phyloP scores from a whole-genome alignment of 2,329 filamentous ascomycete genomes.

The Tolypocladium tropicale region DNA sequence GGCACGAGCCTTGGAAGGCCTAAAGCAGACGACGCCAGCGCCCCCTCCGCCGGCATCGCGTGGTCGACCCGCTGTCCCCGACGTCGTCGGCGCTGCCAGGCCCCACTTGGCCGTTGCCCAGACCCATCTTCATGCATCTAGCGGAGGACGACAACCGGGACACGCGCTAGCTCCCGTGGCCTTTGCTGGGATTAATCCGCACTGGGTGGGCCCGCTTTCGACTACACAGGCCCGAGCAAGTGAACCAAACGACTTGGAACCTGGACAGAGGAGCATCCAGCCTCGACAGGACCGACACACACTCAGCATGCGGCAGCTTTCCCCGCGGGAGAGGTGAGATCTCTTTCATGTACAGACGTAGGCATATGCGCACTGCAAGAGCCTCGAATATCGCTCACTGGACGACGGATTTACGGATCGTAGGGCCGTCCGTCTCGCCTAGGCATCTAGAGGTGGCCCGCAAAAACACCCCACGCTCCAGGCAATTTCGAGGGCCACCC shows the following conservation, averaged over 20 bases:
- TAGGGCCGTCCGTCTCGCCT: no score
- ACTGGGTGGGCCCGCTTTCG: conserved; percentile 13
- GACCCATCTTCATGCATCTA: conserved; percentile 16
- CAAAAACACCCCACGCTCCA: no score
- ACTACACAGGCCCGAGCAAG: conserved; percentile 12
- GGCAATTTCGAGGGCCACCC: no score
- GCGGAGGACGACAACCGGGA: conserved; percentile 13
- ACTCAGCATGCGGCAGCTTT: background rate
- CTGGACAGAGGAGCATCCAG: background rate
- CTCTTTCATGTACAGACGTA: no score
- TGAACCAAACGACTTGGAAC: no score
- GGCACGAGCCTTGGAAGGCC: background rate
- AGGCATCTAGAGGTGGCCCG: no score
- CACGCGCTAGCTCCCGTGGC: conserved; percentile 19
- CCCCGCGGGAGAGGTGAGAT: background rate
- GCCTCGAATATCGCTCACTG: no score
- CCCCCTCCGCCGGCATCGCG: conserved; percentile 3
- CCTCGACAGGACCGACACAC: background rate
- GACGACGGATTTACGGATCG: no score
- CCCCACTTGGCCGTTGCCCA: background rate
- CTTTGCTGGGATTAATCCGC: conserved; percentile 3
- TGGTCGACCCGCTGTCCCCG: background rate
- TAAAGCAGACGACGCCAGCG: no score
- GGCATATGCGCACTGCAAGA: background rate
- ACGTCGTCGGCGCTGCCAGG: background rate